Percentiles rank a stretch among this genome's conserved stretches.
Conservation (phyloP, 108 stramenopile species). For the Nitzschia sp. region DNA sequence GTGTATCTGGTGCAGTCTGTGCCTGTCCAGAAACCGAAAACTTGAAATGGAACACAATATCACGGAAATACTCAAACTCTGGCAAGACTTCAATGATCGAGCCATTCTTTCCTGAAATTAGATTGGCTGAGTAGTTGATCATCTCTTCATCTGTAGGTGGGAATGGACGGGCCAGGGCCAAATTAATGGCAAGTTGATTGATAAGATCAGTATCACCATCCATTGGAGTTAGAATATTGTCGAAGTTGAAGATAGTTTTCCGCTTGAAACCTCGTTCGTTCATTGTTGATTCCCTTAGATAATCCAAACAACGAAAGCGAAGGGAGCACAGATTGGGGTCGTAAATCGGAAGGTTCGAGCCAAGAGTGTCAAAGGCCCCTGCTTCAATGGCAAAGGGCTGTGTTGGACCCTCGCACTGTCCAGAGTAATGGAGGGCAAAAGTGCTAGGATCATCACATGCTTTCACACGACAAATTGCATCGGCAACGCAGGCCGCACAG, state of each 20-base stretch:
- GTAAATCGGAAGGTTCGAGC: conserved; percentile 89
- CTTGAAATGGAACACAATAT: conserved; percentile 98
- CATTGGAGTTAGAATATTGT: conserved; percentile 64
- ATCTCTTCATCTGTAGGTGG: conserved; percentile 64
- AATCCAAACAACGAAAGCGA: conserved; percentile 93
- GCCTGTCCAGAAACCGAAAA: conserved; percentile 77
- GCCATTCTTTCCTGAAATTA: conserved; percentile 80
- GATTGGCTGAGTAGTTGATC: conserved; percentile 64
- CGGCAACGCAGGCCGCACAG: conserved; percentile 92
- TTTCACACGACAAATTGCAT: conserved; percentile 91
- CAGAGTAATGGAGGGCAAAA: conserved; percentile 95
- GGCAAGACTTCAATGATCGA: conserved; percentile 93
- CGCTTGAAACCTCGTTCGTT: conserved; percentile 67
- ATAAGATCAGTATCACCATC: conserved; percentile 79
- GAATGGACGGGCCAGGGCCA: conserved; percentile 75
- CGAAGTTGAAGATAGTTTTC: conserved; percentile 89
- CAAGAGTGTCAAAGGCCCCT: conserved; percentile 92
- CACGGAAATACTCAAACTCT: conserved; percentile 96
- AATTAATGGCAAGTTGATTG: conserved; percentile 78
- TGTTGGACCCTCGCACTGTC: conserved; percentile 92
- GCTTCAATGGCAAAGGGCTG: conserved; percentile 94
- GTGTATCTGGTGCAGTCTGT: conserved; percentile 61
- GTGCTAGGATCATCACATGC: conserved; percentile 93
- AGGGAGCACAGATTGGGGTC: conserved; percentile 84
- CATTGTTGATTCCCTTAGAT: conserved; percentile 78